Evolutionary conservation across 1,284 basidiomycete species (phyloP).

Genomic region (Cutaneotrichosporon cavernicola): DNA sequence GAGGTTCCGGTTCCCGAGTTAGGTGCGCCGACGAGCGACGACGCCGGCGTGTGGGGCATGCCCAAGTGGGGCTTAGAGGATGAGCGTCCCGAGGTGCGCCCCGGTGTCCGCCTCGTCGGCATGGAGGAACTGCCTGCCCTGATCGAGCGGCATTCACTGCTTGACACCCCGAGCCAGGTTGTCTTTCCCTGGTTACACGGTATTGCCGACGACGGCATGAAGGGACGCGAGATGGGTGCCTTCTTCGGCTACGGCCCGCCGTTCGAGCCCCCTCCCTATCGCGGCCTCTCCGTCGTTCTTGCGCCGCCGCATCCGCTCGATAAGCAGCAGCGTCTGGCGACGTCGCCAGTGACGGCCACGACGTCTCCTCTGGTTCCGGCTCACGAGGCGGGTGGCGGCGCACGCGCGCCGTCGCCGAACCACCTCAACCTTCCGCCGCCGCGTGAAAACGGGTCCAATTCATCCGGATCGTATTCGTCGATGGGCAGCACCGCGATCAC

Average conservation of each 20-base stretch:
- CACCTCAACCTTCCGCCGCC: constrained; percentile 7
- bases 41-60: constrained; percentile 47
- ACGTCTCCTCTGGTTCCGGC: constrained; percentile 4
- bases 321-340: constrained; percentile 13
- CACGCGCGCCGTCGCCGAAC: neutral
- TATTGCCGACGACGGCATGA: constrained; percentile 50
- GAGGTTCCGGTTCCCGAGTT: constrained; percentile 23
- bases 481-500: constrained; percentile 36
- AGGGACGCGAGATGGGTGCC: constrained; percentile 47
- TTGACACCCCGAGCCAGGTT: constrained; percentile 49
- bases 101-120: constrained; percentile 46
- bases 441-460: constrained; percentile 19
- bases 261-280: constrained; percentile 50
- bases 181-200: constrained; percentile 54
- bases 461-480: constrained; percentile 40
- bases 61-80: constrained; percentile 49
- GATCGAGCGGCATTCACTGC: constrained; percentile 44
- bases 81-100: constrained; percentile 44
- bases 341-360: constrained; percentile 11
- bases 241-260: constrained; percentile 51
- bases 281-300: constrained; percentile 47
- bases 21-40: constrained; percentile 23
- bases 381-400: neutral
- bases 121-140: constrained; percentile 47
- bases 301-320: constrained; percentile 43